These are phyloP conservation scores for Tillandsia fasciculata DNA, from an alignment of 176 grass and related monocot genomes.

Conservation along the genomic window DNA sequence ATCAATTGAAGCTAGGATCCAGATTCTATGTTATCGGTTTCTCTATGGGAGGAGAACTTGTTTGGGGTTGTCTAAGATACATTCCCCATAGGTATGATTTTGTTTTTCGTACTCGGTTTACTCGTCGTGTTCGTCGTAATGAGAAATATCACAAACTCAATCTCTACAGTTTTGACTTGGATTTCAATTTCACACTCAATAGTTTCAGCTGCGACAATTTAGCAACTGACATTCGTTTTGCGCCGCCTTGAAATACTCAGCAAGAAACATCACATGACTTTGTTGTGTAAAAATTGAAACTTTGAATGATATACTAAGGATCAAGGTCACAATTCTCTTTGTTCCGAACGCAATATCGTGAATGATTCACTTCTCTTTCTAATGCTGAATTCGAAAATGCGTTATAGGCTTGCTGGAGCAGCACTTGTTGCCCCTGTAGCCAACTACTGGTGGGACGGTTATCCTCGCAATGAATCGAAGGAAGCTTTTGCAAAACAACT, in stretches of 20 bases:
- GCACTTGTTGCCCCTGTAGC: constrained; percentile 58
- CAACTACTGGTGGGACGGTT: constrained; percentile 91
- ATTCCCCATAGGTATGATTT: constrained; percentile 50
- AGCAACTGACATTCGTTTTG: too few species aligned
- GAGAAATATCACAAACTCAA: too few species aligned
- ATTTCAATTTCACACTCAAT: too few species aligned
- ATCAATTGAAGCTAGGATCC: constrained; percentile 44
- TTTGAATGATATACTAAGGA: too few species aligned
- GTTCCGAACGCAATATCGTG: too few species aligned
- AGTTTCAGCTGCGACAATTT: too few species aligned
- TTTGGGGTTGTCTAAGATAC: constrained; percentile 67
- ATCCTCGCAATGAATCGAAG: constrained; percentile 36
- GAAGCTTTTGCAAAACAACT: constrained; percentile 55
- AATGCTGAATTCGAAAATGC: neutral
- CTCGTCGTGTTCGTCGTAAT: too few species aligned
- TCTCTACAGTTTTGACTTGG: too few species aligned
- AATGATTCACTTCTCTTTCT: neutral
- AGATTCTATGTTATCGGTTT: constrained; percentile 69
- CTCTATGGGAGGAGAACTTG: constrained; percentile 71
- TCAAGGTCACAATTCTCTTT: too few species aligned
- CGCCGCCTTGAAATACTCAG: too few species aligned
- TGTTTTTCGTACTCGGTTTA: neutral
- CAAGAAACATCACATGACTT: too few species aligned
- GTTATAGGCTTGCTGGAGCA: constrained; percentile 49
- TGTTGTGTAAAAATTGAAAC: too few species aligned